Base-by-base conservation (phyloP, 2,329 filamentous ascomycete species). In the Geosmithia flava region DNA sequence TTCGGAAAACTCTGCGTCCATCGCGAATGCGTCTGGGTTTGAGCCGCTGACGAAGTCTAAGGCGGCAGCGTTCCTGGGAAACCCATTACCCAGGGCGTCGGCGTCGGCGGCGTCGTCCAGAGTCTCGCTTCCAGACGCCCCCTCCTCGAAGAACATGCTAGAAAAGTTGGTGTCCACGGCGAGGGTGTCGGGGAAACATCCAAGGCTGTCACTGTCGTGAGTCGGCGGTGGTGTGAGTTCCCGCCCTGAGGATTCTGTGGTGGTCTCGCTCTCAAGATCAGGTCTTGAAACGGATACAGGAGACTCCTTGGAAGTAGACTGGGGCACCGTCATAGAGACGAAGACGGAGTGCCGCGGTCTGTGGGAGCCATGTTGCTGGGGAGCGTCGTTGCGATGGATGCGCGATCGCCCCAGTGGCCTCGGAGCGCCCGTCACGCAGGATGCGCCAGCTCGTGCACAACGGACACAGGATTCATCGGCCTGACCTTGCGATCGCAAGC, bases 321-420 rank as follows among this genome's bases (percentile, higher is more conserved):
- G 13, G 30, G 47, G 40, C 19, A 15, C 37, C 27, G 23, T 27
- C 13, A 45, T 29, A 16, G 47, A 16, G 16, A 45, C 29, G 41
- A 44, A 45, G 7, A 44, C 47, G 19, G 43, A 45, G 30, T 44
- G 15, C 29, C 43, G 42, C 41, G 47, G 42, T 48, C 13, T 23
- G 27, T 33, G 37, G 42, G 44, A 20, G 30, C 23, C 29, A 8
- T 48, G 46, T 17, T 40, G 23, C 17, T 39, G 30, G 37, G 27
- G 20, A 47, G 42, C 41, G 27, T 45, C 40, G 29, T 33, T 43
- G 29, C 42, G 23, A 40, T 10, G 37, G 47, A 33, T 23, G 47
- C 49, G 47, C 33, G 50, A 44, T 45, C 50, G 47, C 33, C 50
- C 50, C 33, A 51, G 44, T 33, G 47, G 50, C 45, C 45, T 47